A percentile compares a stretch with the other conserved stretches of the same genome.
Evolutionary conservation across 2,329 filamentous ascomycete genomes (phyloP).

Genomic region (Dactylellina parvicollis): DNA sequence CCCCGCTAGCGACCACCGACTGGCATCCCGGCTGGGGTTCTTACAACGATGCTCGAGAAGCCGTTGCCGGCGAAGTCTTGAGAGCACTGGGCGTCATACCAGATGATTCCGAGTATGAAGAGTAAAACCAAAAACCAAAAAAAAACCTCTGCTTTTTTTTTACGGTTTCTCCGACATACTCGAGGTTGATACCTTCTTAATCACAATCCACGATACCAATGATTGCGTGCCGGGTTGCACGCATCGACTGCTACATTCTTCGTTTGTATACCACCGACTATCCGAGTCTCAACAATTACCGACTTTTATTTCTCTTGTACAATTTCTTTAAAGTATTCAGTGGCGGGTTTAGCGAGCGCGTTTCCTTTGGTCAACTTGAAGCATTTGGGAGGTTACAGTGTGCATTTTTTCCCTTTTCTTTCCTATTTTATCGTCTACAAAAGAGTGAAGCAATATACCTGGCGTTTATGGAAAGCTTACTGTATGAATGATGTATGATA

Average conservation of each 20-base stretch:
- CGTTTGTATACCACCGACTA: no score
- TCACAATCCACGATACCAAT: not conserved
- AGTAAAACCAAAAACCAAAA: constrained; percentile 5
- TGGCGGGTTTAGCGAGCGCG: constrained; percentile 35
- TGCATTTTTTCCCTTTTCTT: constrained; percentile 11
- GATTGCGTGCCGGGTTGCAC: not conserved
- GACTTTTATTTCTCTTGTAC: constrained; percentile 1
- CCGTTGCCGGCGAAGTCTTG: constrained; percentile 48
- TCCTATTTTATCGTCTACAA: not conserved
- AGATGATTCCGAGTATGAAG: constrained; percentile 50
- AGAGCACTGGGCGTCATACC: constrained; percentile 43
- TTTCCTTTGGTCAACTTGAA: constrained; percentile 13
- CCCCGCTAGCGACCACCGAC: constrained; percentile 41
- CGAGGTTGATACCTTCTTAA: not conserved
- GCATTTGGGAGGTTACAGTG: constrained; percentile 20
- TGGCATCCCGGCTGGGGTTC: constrained; percentile 53
- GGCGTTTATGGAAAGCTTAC: constrained; percentile 18
- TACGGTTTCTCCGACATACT: no score
- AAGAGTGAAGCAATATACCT: not conserved
- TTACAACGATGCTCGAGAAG: constrained; percentile 51
- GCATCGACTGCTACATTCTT: not conserved
- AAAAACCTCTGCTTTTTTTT: no score
- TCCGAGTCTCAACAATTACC: not conserved
- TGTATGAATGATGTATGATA: not conserved
- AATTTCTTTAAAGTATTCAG: constrained; percentile 17